Evolutionary conservation across 345 rosid genomes (phyloP), one percentile per base, ranked within the genome.

Genomic region (Triadica sebifera): DNA sequence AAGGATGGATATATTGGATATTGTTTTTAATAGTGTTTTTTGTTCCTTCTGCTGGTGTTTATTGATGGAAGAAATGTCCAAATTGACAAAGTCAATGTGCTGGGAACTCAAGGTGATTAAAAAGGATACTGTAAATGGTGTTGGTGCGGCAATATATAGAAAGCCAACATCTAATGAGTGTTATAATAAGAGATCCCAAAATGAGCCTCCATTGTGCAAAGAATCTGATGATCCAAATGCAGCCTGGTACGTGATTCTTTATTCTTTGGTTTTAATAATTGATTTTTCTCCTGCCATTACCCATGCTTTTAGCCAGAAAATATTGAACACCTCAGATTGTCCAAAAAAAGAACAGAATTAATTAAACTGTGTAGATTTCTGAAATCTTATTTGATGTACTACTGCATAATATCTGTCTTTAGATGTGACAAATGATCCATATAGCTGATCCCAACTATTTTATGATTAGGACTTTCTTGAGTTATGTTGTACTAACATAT

Each of bases 201-300:
- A 81, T 29, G 84, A 87, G 77, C 99, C 99, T 77, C 91, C 94
- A 22, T 66, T 93, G 47, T 95, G 99, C 71, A 57, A 84, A 0
- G 85, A 83, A 62, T 86, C 97, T 60, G 98, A 95, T 86, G 99
- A 93, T 85, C 89, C 91, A 24, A 88, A 93, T 84, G 99, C 97
- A n/a, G 93, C 97, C 78, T 91, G 97, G 98, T 95, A 87, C 65
- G n/a, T n/a, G n/a, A 56, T 46, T 19, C 65, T 29, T 24, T 3
- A 49, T 50, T 49, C 24, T 19, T 45, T 25, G 20, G 13, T 49
- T 34, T 22, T 41, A 19, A 20, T 6, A 64, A 64, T 39, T 19
- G 13, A 4, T 41, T 64, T 64, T 46, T 46, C 19, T 22, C 41
- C 12, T 66, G 38, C 38, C 38, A 12, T 24, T 3, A 47, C 16